Conservation (phyloP, 441 rosid species). For the Breynia disticha region DNA sequence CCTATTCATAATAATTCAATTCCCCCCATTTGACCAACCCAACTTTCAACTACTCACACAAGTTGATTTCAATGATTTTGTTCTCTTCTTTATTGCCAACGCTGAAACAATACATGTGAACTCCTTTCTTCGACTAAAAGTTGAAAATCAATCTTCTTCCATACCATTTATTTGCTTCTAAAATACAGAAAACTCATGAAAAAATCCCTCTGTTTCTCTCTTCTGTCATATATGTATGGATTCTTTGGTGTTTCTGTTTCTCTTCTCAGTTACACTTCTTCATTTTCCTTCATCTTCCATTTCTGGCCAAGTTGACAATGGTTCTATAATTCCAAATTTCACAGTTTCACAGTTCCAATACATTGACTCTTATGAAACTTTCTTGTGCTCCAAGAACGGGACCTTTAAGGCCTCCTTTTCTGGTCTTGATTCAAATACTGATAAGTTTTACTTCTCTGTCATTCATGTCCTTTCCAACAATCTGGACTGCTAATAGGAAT, state of each 20-base stretch:
- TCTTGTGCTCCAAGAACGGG: neutral
- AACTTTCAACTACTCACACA: too few species aligned
- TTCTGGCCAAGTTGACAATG: constrained; percentile 26
- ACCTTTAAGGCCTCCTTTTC: neutral
- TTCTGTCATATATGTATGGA: neutral
- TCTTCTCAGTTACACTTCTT: neutral
- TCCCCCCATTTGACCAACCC: too few species aligned
- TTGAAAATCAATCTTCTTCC: too few species aligned
- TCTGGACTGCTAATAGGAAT: constrained; percentile 79
- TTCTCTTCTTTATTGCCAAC: too few species aligned
- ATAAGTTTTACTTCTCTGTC: constrained; percentile 52
- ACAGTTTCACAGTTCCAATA: neutral
- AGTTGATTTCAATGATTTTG: too few species aligned
- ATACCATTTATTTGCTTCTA: too few species aligned
- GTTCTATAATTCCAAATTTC: constrained; percentile 21
- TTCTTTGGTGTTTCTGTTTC: neutral
- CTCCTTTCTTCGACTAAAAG: too few species aligned
- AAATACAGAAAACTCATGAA: too few species aligned
- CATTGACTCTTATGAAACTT: neutral
- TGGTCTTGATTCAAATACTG: neutral
- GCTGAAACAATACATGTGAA: too few species aligned
- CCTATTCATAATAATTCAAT: too few species aligned
- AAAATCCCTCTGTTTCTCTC: too few species aligned
- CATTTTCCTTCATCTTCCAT: neutral
- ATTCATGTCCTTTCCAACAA: constrained; percentile 48